These are phyloP conservation scores for Lizonia empirigonia DNA, from an alignment of 2,329 filamentous ascomycete species.

Conservation along the genomic window DNA sequence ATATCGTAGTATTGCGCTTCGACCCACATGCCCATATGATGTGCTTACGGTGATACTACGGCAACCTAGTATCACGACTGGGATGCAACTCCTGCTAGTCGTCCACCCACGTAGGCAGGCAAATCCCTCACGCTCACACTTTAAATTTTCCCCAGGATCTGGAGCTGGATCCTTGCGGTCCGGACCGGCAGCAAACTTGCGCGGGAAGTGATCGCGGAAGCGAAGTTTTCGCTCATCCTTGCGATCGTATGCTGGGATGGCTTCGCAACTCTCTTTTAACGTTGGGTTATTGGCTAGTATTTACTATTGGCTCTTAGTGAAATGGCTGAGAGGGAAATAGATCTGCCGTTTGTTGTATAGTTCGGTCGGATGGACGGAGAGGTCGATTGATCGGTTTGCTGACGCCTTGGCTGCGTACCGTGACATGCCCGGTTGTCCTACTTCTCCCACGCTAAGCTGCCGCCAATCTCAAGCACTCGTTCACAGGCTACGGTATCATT, in stretches of 20 bases:
- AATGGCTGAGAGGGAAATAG: not conserved
- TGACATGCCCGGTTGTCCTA: too few relatives aligned
- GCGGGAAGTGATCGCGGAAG: conserved; percentile 1
- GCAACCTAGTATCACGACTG: conserved; percentile 7
- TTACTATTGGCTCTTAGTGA: not conserved
- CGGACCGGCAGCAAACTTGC: conserved; percentile 7
- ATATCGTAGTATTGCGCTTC: conserved; percentile 1
- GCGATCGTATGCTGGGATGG: not conserved
- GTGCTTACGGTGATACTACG: conserved; percentile 4
- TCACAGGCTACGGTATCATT: too few relatives aligned
- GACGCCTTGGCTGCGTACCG: too few relatives aligned
- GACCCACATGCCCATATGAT: conserved; percentile 1
- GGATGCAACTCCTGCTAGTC: conserved; percentile 3
- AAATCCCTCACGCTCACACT: not conserved
- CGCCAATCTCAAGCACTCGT: too few relatives aligned
- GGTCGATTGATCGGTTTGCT: too few relatives aligned
- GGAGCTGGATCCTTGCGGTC: conserved; percentile 7
- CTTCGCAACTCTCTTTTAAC: not conserved
- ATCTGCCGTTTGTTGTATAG: too few relatives aligned
- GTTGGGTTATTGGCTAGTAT: not conserved
- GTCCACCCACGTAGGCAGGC: not conserved
- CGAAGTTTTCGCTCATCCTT: conserved; percentile 14
- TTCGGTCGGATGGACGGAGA: too few relatives aligned
- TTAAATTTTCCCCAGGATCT: conserved; percentile 5
- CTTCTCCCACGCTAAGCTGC: too few relatives aligned